phyloP scores from a whole-genome alignment of 2,329 filamentous ascomycete genomes.

The Ambrosiella beaveri region DNA sequence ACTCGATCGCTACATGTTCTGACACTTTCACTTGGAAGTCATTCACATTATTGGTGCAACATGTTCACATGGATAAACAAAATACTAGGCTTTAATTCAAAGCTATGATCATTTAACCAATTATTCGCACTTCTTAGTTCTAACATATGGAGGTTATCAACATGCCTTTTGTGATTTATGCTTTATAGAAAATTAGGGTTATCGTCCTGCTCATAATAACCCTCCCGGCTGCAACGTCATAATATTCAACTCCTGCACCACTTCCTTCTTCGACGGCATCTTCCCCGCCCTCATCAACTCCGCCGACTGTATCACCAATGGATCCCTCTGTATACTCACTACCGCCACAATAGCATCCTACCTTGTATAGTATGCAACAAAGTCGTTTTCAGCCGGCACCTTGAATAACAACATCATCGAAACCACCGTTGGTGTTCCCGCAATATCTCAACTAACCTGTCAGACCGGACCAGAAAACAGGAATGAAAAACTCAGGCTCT shows the following conservation, averaged over 20 bases:
- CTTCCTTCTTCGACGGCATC: constrained; percentile 68
- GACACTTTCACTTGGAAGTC: too few species aligned
- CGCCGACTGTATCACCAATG: constrained; percentile 63
- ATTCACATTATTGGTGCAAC: too few species aligned
- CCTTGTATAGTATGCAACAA: constrained; percentile 75
- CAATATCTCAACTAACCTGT: constrained; percentile 84
- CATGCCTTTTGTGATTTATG: background rate
- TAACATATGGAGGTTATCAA: too few species aligned
- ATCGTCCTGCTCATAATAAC: background rate
- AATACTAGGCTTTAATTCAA: too few species aligned
- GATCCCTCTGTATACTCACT: constrained; percentile 79
- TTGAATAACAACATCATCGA: constrained; percentile 67
- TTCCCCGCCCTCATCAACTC: constrained; percentile 69
- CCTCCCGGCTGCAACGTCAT: constrained; percentile 18
- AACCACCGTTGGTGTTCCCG: constrained; percentile 66
- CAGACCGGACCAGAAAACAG: constrained; percentile 92
- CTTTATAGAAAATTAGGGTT: background rate
- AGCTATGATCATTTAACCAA: too few species aligned
- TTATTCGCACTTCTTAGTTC: too few species aligned
- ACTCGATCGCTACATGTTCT: too few species aligned
- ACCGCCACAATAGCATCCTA: constrained; percentile 79
- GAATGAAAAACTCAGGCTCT: constrained; percentile 47
- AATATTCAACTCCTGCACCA: constrained; percentile 45
- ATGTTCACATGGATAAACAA: too few species aligned
- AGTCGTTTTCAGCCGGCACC: constrained; percentile 64